Evolutionary conservation across 345 rosid genomes (phyloP).

Genomic region (Isatis tinctoria): DNA sequence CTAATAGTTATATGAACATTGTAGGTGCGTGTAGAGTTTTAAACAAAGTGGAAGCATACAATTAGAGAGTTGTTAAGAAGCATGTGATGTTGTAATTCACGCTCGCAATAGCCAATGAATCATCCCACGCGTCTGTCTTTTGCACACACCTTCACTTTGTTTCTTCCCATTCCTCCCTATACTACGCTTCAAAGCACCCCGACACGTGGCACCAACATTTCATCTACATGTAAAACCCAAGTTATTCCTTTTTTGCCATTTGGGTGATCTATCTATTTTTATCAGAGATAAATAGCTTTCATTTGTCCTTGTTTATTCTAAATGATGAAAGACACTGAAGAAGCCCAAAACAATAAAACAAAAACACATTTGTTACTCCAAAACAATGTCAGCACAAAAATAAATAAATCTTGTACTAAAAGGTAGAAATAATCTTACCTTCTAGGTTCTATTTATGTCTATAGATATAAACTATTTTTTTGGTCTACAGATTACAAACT

Average conservation of each 20-base stretch:
- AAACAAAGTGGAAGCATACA: constrained; percentile 3
- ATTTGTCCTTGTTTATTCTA: constrained; percentile 3
- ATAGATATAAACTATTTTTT: too few relatives aligned
- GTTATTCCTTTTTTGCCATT: constrained; percentile 1
- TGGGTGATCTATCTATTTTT: constrained; percentile 3
- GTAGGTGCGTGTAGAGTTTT: neutral
- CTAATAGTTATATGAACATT: neutral
- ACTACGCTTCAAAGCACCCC: neutral
- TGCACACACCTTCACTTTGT: constrained; percentile 9
- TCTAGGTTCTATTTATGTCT: constrained; percentile 3
- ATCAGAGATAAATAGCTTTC: neutral
- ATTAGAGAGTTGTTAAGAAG: constrained; percentile 11
- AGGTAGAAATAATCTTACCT: neutral
- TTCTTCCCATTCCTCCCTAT: constrained; percentile 14
- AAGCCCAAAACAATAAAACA: neutral
- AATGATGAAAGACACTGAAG: neutral
- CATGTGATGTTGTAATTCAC: constrained; percentile 23
- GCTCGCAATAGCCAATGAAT: constrained; percentile 14
- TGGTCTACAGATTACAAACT: neutral
- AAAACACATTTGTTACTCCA: neutral
- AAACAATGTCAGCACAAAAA: neutral
- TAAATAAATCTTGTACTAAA: neutral
- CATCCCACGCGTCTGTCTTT: constrained; percentile 31
- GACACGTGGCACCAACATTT: constrained; percentile 12
- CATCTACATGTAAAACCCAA: constrained; percentile 1